phyloP scores from a whole-genome alignment of 2,329 filamentous ascomycete genomes.

The Aspergillus pseudoglaucus region DNA sequence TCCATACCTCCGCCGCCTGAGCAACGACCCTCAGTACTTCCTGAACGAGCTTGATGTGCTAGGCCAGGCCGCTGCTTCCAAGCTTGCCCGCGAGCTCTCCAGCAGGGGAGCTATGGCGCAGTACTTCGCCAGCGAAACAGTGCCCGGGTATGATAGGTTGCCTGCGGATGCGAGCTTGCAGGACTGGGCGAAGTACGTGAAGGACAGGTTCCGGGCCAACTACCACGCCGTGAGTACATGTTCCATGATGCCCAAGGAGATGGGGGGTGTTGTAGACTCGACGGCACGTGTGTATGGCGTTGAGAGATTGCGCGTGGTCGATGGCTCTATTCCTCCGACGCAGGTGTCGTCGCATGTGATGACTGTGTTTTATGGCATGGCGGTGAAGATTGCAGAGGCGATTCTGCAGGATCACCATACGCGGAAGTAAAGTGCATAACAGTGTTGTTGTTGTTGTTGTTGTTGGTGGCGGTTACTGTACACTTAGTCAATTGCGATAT shows the following conservation, averaged over 20 bases:
- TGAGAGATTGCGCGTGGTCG: slow-evolving; percentile 28
- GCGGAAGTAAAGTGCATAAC: neutral
- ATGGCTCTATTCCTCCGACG: slow-evolving; percentile 31
- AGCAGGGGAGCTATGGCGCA: slow-evolving; percentile 11
- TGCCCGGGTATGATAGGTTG: slow-evolving; percentile 10
- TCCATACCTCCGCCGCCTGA: slow-evolving; percentile 18
- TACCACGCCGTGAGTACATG: slow-evolving; percentile 26
- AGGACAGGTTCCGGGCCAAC: slow-evolving; percentile 21
- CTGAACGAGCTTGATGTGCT: slow-evolving; percentile 22
- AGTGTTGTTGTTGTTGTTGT: too few species aligned
- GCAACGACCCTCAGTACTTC: slow-evolving; percentile 20
- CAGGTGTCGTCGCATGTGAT: slow-evolving; percentile 27
- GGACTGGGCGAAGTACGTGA: slow-evolving; percentile 18
- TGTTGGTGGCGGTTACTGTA: too few species aligned
- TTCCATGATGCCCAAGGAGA: slow-evolving; percentile 26
- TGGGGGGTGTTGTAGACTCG: slow-evolving; percentile 28
- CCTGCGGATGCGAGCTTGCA: slow-evolving; percentile 13
- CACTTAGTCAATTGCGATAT: too few species aligned
- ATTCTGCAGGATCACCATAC: slow-evolving; percentile 9
- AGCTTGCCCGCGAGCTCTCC: slow-evolving; percentile 19
- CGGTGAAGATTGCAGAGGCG: slow-evolving; percentile 17
- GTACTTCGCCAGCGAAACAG: slow-evolving; percentile 12
- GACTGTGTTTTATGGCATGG: slow-evolving; percentile 25
- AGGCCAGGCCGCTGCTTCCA: slow-evolving; percentile 21
- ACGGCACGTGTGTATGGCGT: slow-evolving; percentile 25